Conservation (phyloP, 495 filamentous ascomycete species). For the Hypoxylon subgilvum region DNA sequence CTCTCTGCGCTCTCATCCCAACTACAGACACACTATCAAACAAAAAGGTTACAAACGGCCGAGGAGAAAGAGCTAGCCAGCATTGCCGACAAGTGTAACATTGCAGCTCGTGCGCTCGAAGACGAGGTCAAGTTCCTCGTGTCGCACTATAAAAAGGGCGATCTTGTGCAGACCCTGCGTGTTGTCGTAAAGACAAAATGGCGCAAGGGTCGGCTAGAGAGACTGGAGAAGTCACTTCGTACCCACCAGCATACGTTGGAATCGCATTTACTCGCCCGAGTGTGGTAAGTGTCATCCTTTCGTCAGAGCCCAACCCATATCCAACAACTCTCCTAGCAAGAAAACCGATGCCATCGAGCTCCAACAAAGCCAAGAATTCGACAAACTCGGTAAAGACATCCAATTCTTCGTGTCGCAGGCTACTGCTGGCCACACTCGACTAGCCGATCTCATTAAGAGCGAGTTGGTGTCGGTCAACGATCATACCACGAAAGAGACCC, state of each 20-base stretch:
- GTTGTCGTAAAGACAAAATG: slow-evolving; percentile 2
- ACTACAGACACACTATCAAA: slow-evolving; percentile 10
- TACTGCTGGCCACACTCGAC: neutral
- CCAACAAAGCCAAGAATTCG: slow-evolving; percentile 18
- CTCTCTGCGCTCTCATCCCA: slow-evolving; percentile 7
- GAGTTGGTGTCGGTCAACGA: neutral
- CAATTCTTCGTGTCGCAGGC: slow-evolving; percentile 10
- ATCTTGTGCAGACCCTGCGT: neutral
- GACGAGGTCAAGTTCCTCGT: slow-evolving; percentile 8
- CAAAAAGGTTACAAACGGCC: neutral
- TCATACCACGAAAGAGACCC: neutral
- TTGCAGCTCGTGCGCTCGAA: slow-evolving; percentile 8
- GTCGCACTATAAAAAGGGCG: slow-evolving; percentile 5
- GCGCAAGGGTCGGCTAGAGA: slow-evolving; percentile 14
- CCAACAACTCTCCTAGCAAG: neutral
- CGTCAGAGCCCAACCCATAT: neutral
- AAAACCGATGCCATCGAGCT: slow-evolving; percentile 22
- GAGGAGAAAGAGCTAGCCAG: slow-evolving; percentile 14
- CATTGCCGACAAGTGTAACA: slow-evolving; percentile 21
- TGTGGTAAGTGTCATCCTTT: slow-evolving; percentile 17
- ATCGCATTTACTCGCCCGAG: slow-evolving; percentile 11
- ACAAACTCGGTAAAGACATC: slow-evolving; percentile 4
- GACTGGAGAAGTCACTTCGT: slow-evolving; percentile 13
- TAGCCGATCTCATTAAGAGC: slow-evolving; percentile 8
- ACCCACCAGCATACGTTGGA: slow-evolving; percentile 20